Evolutionary conservation across 2,329 filamentous ascomycete species (phyloP), one percentile per base, ranked within the genome.

Genomic region (Hymenoscyphus scutula): DNA sequence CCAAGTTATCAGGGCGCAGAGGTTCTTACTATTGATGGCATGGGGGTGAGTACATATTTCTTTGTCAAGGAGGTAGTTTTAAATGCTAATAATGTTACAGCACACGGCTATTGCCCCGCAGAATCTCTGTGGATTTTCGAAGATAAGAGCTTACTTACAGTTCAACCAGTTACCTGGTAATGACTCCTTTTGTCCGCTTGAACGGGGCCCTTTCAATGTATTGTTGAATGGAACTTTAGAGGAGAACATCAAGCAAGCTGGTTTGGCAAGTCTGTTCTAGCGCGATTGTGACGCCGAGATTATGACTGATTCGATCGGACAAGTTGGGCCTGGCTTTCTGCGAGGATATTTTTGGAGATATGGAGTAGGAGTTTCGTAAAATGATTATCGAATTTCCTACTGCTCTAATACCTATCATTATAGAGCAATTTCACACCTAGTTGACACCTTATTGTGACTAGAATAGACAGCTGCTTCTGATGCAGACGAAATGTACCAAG

Each of bases 141-240:
- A 48, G 23, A 48, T 48, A 23, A 23, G n/a, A 48, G n/a, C 41
- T 1, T 48, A 48, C 7, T 23, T 48, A 19, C 41, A 25, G 10
- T 11, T 3, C 19, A 48, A 48, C n/a, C 41, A 48, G 41, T 23
- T 48, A 11, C 41, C 41, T 0, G 41, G n/a, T 25, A 25, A 48
- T 10, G 7, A 48, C 19, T 48, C 41, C 11, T 48, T 23, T 1
- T 48, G 41, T 25, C 8, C 8, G 13, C 41, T 48, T 30, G 58
- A 60, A 27, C 10, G 3, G 6, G 58, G 58, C 19, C 34, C 53
- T 38, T 60, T 60, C 38, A 30, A 30, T 19, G 45, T 60, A 48
- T 34, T 60, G 8, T n/a, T 55, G 37, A 48, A 60, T 56, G 58
- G 58, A 23, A 56, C 58, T 56, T 41, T 60, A 34, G 29, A 45